Percentiles rank a stretch among this genome's conserved stretches.
phyloP scores from a whole-genome alignment of 2,329 filamentous ascomycete genomes.

The Podosphaera leucotricha region DNA sequence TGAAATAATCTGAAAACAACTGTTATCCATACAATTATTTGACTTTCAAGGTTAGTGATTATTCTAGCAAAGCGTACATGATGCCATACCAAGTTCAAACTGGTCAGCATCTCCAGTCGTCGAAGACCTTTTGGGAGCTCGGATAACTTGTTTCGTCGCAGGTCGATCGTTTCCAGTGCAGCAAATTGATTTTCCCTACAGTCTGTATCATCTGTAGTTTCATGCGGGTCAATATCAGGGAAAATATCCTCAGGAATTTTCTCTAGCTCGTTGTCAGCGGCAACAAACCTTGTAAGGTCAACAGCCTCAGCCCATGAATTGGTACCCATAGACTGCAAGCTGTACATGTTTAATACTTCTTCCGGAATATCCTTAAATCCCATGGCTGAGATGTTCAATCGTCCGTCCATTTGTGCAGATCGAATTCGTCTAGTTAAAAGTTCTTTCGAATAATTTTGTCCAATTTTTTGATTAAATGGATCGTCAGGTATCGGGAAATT shows the following conservation, averaged over 20 bases:
- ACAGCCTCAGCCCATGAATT: conserved; percentile 79
- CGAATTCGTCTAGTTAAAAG: conserved; percentile 51
- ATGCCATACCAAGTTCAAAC: conserved; percentile 49
- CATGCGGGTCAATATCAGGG: conserved; percentile 40
- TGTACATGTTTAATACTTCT: conserved; percentile 80
- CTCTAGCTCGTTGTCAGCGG: conserved; percentile 74
- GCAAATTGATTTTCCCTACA: conserved; percentile 54
- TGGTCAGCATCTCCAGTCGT: conserved; percentile 48
- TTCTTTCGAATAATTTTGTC: conserved; percentile 35
- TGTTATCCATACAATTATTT: conserved; percentile 56
- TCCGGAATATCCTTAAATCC: conserved; percentile 54
- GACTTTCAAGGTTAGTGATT: conserved; percentile 26
- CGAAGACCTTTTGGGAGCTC: conserved; percentile 53
- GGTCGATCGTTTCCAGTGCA: conserved; percentile 55
- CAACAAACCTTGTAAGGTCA: conserved; percentile 62
- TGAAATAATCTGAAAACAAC: conserved; percentile 46
- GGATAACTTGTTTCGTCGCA: conserved; percentile 63
- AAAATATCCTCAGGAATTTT: conserved; percentile 51
- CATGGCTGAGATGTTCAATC: conserved; percentile 73
- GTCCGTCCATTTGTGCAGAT: conserved; percentile 50
- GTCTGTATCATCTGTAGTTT: conserved; percentile 29
- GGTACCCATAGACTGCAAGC: conserved; percentile 42
- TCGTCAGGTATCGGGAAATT: conserved; percentile 37
- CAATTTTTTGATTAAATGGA: conserved; percentile 43
- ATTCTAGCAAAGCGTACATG: neutral